Conservation (phyloP, 805 yeast genomes). For the Candida sonorensis region DNA sequence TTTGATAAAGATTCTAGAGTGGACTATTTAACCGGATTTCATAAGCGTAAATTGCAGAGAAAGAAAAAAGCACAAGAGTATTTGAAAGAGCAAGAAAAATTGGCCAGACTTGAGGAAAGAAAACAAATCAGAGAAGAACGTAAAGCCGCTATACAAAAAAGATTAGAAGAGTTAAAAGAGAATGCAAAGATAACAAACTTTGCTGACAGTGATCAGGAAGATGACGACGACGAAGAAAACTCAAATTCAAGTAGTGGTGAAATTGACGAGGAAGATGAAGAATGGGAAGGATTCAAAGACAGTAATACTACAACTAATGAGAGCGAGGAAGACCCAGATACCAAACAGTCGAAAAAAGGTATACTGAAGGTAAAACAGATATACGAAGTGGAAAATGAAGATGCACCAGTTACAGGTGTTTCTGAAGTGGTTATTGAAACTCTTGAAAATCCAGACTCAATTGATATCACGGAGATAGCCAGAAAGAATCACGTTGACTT, state of each 20-base stretch:
- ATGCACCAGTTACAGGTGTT: constrained; percentile 36
- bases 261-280: constrained; percentile 17
- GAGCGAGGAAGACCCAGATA: constrained; percentile 3
- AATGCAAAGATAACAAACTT: constrained; percentile 25
- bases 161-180: constrained; percentile 51
- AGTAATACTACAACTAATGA: too few species aligned
- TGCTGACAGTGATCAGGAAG: constrained; percentile 9
- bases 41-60: constrained; percentile 84
- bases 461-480: constrained; percentile 37
- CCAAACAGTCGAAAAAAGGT: constrained; percentile 23
- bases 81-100: constrained; percentile 70
- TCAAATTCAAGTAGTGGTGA: constrained; percentile 14
- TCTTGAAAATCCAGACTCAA: constrained; percentile 37
- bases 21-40: constrained; percentile 91
- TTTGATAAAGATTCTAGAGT: constrained; percentile 75
- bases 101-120: constrained; percentile 70
- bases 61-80: constrained; percentile 78
- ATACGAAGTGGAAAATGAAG: constrained; percentile 31
- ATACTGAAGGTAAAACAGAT: constrained; percentile 40
- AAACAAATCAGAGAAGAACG: constrained; percentile 64
- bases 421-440: constrained; percentile 53
- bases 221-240: constrained; percentile 29
- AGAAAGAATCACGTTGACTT: constrained; percentile 67
- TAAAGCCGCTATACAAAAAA: constrained; percentile 56
- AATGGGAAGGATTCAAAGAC: constrained; percentile 40